Percentiles rank a stretch among this genome's conserved stretches.
These are phyloP conservation scores for Plasmopara halstedii DNA, from an alignment of 352 stramenopile genomes.

Conservation along the genomic window DNA sequence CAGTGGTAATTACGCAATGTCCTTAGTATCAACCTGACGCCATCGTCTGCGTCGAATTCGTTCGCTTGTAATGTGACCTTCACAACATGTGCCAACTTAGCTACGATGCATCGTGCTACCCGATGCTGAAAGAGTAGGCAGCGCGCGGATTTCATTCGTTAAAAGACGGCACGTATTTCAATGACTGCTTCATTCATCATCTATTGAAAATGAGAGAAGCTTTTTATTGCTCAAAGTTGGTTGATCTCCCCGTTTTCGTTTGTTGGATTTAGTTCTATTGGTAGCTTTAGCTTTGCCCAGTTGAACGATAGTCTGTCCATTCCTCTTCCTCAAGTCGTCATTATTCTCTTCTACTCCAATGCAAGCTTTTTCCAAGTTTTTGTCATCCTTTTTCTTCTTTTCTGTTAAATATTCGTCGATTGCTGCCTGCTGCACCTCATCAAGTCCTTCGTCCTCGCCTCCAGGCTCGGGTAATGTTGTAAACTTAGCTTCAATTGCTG, in stretches of 20 bases:
- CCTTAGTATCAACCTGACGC: too few relatives aligned
- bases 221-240: constrained; percentile 65
- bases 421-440: constrained; percentile 75
- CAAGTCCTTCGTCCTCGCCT: constrained; percentile 48
- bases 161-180: too few relatives aligned
- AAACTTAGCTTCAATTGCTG: constrained; percentile 68
- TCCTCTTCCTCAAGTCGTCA: constrained; percentile 12
- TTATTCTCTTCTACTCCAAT: constrained; percentile 2
- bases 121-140: neutral
- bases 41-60: too few relatives aligned
- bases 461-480: constrained; percentile 27
- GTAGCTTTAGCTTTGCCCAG: constrained; percentile 17
- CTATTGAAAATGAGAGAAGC: constrained; percentile 76
- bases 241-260: constrained; percentile 34
- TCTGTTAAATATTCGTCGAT: constrained; percentile 66
- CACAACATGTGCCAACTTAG: too few relatives aligned
- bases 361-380: constrained; percentile 18
- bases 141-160: too few relatives aligned
- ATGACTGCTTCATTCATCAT: constrained; percentile 38
- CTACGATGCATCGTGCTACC: too few relatives aligned
- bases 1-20: too few relatives aligned
- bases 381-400: constrained; percentile 38
- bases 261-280: constrained; percentile 41
- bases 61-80: too few relatives aligned
- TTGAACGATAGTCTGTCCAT: constrained; percentile 37